These are phyloP conservation scores for Phylloboletellus chloephorus DNA, from an alignment of 1,284 basidiomycete species.

Conservation along the genomic window DNA sequence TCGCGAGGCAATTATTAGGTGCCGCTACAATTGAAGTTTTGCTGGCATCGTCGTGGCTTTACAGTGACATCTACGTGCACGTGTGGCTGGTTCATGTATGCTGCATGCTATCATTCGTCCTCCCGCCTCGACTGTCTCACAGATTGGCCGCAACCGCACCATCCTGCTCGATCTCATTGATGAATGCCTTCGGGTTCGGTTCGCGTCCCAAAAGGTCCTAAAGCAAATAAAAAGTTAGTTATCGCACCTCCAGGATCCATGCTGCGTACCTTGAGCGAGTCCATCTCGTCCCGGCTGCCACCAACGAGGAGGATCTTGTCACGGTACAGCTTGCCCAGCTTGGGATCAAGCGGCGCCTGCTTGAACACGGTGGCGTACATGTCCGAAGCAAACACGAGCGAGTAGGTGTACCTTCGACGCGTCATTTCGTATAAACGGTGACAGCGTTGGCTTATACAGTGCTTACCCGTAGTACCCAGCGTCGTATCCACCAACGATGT, in stretches of 20 bases:
- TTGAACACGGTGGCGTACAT: conserved; percentile 52
- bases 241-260: too few species aligned
- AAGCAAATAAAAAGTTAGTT: neutral
- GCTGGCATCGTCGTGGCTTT: too few species aligned
- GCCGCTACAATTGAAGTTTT: too few species aligned
- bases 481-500: conserved; percentile 41
- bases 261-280: conserved; percentile 45
- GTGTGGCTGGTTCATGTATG: too few species aligned
- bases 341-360: conserved; percentile 64
- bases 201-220: conserved; percentile 71
- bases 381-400: conserved; percentile 33
- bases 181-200: conserved; percentile 64
- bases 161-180: conserved; percentile 22
- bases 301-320: conserved; percentile 52
- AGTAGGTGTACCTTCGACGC: conserved; percentile 25
- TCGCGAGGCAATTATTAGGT: too few species aligned
- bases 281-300: conserved; percentile 54
- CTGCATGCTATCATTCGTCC: neutral
- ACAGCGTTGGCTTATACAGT: too few species aligned
- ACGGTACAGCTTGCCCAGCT: conserved; percentile 48
- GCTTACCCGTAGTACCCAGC: conserved; percentile 74
- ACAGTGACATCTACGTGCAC: too few species aligned
- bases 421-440: neutral
- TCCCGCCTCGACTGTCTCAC: conserved; percentile 6
- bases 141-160: conserved; percentile 5